Conservation (phyloP, 371 early-diverging fungal genomes). For the Smittium culicis region DNA sequence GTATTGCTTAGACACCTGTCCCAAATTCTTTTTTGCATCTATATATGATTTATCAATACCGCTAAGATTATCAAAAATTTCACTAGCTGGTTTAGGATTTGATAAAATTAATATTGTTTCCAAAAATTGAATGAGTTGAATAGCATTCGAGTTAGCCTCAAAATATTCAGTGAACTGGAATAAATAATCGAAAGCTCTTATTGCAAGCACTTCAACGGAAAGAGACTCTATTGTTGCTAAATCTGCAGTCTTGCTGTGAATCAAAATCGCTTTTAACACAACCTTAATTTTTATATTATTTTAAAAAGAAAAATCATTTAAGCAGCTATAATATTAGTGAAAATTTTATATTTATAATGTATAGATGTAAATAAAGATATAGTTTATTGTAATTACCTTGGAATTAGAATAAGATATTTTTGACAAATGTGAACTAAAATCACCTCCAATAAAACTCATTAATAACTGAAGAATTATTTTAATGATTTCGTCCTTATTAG, state of each 20-base stretch:
- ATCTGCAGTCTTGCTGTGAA: not conserved
- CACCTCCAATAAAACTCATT: not conserved
- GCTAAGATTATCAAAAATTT: not conserved
- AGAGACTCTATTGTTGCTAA: no score
- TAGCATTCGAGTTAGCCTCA: not conserved
- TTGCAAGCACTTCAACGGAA: not conserved
- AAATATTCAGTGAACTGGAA: not conserved
- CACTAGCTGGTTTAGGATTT: not conserved
- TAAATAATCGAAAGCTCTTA: conserved; percentile 1
- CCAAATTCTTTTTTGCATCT: not conserved
- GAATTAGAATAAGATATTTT: not conserved
- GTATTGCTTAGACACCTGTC: not conserved
- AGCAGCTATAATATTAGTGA: not conserved
- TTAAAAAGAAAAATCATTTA: not conserved
- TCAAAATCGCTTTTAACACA: not conserved
- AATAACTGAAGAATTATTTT: not conserved
- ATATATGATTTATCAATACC: not conserved
- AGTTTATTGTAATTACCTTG: not conserved
- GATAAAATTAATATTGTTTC: not conserved
- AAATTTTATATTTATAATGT: not conserved
- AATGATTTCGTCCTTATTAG: not conserved
- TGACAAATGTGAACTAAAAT: not conserved
- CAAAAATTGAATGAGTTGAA: not conserved
- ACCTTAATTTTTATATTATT: no score
- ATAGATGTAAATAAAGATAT: not conserved